phyloP scores from a whole-genome alignment of 768 basidiomycete species.

The Sutorius australiensis region DNA sequence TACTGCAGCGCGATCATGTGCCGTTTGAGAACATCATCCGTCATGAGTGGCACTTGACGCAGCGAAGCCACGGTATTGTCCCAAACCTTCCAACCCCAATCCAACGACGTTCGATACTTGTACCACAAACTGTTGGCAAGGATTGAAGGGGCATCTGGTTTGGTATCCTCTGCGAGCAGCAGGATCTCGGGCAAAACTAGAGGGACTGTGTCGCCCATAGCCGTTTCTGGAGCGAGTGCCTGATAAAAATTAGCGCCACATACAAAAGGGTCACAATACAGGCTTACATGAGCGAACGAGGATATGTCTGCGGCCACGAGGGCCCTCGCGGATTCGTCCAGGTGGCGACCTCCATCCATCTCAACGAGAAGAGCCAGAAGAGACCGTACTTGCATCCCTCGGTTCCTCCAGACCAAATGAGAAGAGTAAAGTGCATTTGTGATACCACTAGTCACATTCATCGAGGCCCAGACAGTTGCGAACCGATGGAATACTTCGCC shows the following conservation, averaged over 20 bases:
- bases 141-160: conserved; percentile 58
- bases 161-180: conserved; percentile 55
- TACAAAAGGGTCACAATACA: background rate
- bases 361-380: conserved; percentile 61
- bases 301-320: conserved; percentile 57
- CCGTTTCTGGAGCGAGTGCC: conserved; percentile 41
- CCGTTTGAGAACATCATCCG: conserved; percentile 43
- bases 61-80: conserved; percentile 75
- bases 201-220: conserved; percentile 34
- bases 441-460: conserved; percentile 58
- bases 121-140: conserved; percentile 81
- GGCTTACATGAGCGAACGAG: conserved; percentile 57
- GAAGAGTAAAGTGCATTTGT: conserved; percentile 57
- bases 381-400: conserved; percentile 61
- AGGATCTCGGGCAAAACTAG: conserved; percentile 58
- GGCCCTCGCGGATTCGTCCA: conserved; percentile 53
- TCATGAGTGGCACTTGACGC: conserved; percentile 61
- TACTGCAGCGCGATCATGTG: conserved; percentile 60
- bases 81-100: conserved; percentile 85
- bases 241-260: conserved; percentile 11
- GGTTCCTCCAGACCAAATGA: conserved; percentile 59
- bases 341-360: conserved; percentile 57
- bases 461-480: conserved; percentile 72
- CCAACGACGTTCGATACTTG: conserved; percentile 65
- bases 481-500: conserved; percentile 73